Percentiles rank a stretch among this genome's conserved stretches.
Conservation (phyloP, 2,329 filamentous ascomycete species). For the Pyrenophora seminiperda region DNA sequence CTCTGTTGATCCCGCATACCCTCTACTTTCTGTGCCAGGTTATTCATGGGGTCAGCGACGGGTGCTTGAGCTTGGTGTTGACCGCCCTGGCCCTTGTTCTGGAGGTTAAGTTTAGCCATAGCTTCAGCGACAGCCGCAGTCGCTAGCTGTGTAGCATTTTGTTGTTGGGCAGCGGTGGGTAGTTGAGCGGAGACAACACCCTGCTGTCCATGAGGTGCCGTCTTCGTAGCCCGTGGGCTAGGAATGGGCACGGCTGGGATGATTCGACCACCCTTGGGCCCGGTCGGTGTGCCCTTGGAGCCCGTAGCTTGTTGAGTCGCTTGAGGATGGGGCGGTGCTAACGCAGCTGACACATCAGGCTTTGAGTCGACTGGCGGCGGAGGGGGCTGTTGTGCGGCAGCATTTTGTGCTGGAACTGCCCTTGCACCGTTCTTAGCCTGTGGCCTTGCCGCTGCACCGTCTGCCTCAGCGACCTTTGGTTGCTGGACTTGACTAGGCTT, state of each 20-base stretch:
- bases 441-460: conserved; percentile 52
- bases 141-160: conserved; percentile 74
- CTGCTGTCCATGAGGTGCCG: conserved; percentile 46
- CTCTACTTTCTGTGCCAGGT: conserved; percentile 74
- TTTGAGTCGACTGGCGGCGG: conserved; percentile 72
- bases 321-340: conserved; percentile 55
- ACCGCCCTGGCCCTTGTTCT: conserved; percentile 27
- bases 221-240: conserved; percentile 45
- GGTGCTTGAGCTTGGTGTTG: conserved; percentile 29
- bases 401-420: conserved; percentile 47
- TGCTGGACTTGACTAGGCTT: conserved; percentile 32
- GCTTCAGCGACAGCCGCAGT: conserved; percentile 79
- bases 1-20: conserved; percentile 74
- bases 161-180: conserved; percentile 42
- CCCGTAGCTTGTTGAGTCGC: conserved; percentile 40
- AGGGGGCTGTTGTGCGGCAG: conserved; percentile 57
- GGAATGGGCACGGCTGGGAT: conserved; percentile 70
- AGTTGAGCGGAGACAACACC: conserved; percentile 35
- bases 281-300: conserved; percentile 48
- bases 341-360: conserved; percentile 64
- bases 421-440: conserved; percentile 62
- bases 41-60: conserved; percentile 62
- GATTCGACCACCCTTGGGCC: conserved; percentile 59
- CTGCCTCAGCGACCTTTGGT: conserved; percentile 52
- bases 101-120: conserved; percentile 71